These are phyloP conservation scores for Solanum bukasovii DNA, from an alignment of 257 asterid genomes.

Conservation along the genomic window DNA sequence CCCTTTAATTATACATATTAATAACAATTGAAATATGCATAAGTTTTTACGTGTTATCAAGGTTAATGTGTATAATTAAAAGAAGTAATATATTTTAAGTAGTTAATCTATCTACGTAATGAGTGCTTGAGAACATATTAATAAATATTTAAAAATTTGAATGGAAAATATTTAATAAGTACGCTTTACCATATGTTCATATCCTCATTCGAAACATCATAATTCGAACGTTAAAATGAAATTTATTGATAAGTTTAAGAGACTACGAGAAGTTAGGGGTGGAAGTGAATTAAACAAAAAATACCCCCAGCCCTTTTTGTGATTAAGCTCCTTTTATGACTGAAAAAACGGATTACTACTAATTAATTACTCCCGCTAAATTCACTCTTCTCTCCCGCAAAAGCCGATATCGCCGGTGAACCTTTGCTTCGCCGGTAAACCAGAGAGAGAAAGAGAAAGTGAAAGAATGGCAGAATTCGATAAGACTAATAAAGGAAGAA, in stretches of 20 bases:
- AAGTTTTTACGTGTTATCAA: background rate
- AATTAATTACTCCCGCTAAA: conserved; percentile 5
- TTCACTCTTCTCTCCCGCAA: background rate
- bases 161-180: rapidly evolving
- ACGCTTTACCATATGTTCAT: background rate
- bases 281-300: background rate
- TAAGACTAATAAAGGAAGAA: conserved; percentile 2
- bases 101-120: background rate
- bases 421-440: conserved; percentile 1
- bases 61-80: background rate
- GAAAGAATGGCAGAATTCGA: conserved; percentile 4
- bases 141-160: background rate
- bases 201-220: rapidly evolving
- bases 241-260: background rate
- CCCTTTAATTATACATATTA: rapidly evolving
- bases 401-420: conserved; percentile 45
- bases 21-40: background rate
- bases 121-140: no score
- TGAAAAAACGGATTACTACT: background rate
- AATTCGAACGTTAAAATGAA: background rate
- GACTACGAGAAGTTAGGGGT: background rate
- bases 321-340: background rate
- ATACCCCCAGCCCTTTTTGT: background rate
- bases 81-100: background rate
- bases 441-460: background rate